A percentile compares a stretch with the other conserved stretches of the same genome.
Evolutionary conservation across 2,329 filamentous ascomycete genomes (phyloP).

Genomic region (Botrytis cinerea): DNA sequence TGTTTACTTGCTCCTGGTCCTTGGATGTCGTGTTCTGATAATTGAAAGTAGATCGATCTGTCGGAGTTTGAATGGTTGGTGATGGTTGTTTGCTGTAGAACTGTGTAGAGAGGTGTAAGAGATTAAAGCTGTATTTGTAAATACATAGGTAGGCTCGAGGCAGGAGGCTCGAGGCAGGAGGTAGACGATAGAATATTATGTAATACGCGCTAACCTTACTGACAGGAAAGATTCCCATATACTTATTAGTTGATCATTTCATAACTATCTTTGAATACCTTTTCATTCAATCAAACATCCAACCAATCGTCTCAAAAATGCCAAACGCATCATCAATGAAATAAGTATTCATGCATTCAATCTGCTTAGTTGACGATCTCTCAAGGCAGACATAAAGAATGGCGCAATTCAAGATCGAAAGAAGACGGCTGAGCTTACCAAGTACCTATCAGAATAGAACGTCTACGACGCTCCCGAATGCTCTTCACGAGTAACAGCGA

Average conservation of each 20-base stretch:
- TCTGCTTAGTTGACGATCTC: neutral
- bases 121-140: neutral
- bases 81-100: neutral
- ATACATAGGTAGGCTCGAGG: too few species aligned
- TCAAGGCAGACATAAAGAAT: neutral
- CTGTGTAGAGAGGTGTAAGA: neutral
- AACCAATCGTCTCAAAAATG: neutral
- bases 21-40: neutral
- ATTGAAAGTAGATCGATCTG: neutral
- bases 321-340: neutral
- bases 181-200: neutral
- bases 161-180: too few species aligned
- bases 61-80: too few species aligned
- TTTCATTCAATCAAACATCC: neutral
- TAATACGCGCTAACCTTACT: neutral
- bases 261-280: neutral
- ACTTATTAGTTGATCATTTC: too few species aligned
- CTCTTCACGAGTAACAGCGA: neutral
- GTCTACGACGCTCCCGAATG: neutral
- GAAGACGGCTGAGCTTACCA: neutral
- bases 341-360: neutral
- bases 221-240: neutral
- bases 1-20: neutral
- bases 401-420: neutral
- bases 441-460: neutral